Evolutionary conservation across 192 early-diverging fungal genomes (phyloP).

Genomic region (Jimgerdemannia flammicorona): DNA sequence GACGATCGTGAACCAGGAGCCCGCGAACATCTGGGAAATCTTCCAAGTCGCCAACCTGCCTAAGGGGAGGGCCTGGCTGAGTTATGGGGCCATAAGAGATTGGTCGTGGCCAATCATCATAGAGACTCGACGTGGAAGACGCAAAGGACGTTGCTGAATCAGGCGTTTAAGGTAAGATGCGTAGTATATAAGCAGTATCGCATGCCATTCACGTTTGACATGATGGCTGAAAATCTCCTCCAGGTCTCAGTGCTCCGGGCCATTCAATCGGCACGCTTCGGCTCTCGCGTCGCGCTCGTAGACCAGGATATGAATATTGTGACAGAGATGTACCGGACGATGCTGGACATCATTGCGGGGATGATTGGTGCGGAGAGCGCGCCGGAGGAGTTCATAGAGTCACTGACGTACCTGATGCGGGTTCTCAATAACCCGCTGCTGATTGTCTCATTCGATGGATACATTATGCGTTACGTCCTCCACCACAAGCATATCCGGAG

Average conservation of each 20-base stretch:
- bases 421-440: no score
- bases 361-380: slow-evolving; percentile 9
- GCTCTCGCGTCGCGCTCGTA: not conserved
- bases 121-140: not conserved
- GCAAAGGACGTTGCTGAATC: slow-evolving; percentile 6
- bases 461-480: no score
- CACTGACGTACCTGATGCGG: no score
- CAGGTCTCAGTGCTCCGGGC: not conserved
- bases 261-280: not conserved
- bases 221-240: not conserved
- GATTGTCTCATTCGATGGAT: no score
- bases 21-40: no score
- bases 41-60: no score
- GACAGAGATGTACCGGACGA: not conserved
- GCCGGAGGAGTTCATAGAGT: slow-evolving; percentile 8
- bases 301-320: not conserved
- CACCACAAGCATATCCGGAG: no score
- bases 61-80: no score
- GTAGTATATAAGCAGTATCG: not conserved
- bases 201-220: not conserved
- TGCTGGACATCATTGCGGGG: slow-evolving; percentile 11
- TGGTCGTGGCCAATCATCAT: no score
- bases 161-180: slow-evolving; percentile 7
- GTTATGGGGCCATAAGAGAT: no score
- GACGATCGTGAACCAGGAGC: no score